These are phyloP conservation scores for Globisporangium abappressorium DNA, from an alignment of 352 stramenopile species.

Conservation along the genomic window DNA sequence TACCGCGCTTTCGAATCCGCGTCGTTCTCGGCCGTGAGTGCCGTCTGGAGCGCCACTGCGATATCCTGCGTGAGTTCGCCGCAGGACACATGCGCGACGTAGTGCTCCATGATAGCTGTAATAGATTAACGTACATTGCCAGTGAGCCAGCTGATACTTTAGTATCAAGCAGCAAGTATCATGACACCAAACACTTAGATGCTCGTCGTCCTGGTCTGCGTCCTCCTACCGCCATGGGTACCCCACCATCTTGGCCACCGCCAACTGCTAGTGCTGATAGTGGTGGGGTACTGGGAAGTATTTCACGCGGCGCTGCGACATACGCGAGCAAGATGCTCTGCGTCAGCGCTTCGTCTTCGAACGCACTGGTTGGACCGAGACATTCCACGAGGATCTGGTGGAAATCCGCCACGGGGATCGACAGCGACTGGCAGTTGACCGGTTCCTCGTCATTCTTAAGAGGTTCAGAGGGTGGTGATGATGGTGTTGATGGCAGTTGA, in stretches of 20 bases:
- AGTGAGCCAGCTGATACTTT: not conserved
- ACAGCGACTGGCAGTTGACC: slow-evolving; percentile 5
- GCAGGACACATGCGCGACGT: slow-evolving; percentile 19
- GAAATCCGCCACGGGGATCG: slow-evolving; percentile 20
- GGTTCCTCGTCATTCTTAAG: not conserved
- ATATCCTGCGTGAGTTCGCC: slow-evolving; percentile 31
- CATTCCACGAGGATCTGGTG: slow-evolving; percentile 20
- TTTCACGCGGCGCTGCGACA: slow-evolving; percentile 17
- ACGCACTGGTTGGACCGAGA: slow-evolving; percentile 4
- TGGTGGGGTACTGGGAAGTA: not conserved
- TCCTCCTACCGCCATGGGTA: not conserved
- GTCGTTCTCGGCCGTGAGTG: slow-evolving; percentile 21
- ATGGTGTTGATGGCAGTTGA: not conserved
- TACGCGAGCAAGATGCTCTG: slow-evolving; percentile 31
- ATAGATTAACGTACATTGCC: not conserved
- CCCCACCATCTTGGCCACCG: not conserved
- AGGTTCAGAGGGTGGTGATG: not conserved
- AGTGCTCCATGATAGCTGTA: slow-evolving; percentile 16
- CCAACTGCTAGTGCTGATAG: not conserved
- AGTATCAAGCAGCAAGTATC: not conserved
- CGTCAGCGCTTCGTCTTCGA: slow-evolving; percentile 19
- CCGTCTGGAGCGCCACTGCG: slow-evolving; percentile 27
- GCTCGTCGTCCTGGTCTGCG: not conserved
- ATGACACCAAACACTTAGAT: slow-evolving; percentile 3
- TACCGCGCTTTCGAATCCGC: slow-evolving; percentile 32